Base-by-base conservation (phyloP, 345 rosid genomes). In the Ceriops zippeliana region DNA sequence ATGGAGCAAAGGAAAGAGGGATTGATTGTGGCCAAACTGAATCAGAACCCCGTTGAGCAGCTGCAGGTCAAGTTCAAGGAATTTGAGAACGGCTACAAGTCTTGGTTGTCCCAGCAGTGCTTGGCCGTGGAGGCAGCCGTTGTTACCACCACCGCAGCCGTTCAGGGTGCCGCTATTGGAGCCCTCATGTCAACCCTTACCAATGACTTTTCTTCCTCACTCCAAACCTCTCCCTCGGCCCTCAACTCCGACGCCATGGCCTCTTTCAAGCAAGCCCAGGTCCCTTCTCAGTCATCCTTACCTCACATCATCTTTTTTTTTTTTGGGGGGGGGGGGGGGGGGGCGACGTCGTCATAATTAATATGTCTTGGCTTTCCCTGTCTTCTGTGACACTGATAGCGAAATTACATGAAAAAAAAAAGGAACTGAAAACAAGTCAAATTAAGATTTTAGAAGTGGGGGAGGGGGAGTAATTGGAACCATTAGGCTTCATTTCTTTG, bases 181-280 rank as follows among this genome's bases (percentile, higher is more conserved):
- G 96, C 74, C 53, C 38, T 93, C 24, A 85, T 93, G 93, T 96
- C 97, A 0, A 83, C 83, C 22, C 83, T 90, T 6, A 85, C 96
- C 37, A 76, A 61, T 58, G 96, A 90, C 65, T 69, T 85, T 52
- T 77, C 90, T 61, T 70, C 91, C 37, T 32, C 85, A 61, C 35
- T 84, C 9, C 80, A 80, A 7, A 61, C 74, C 27, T 73, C 87
- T 60, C 77, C 93, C 49, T 82, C 89, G 30, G 56, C 80, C 38
- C 72, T 89, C 47, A 83, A 89, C 76, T 86, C 97, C 47, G 86
- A 93, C 74, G 93, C 96, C 62, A 83, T 89, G 93, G 88, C 96
- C 47, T 86, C 98, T 35, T 66, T 92, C 62, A 75, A 88, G 81
- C 98, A 93, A 82, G 91, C 96, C 59, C 97, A 90, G 93, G 98